phyloP scores from a whole-genome alignment of 805 yeast species.

The Yarrowia deformans region DNA sequence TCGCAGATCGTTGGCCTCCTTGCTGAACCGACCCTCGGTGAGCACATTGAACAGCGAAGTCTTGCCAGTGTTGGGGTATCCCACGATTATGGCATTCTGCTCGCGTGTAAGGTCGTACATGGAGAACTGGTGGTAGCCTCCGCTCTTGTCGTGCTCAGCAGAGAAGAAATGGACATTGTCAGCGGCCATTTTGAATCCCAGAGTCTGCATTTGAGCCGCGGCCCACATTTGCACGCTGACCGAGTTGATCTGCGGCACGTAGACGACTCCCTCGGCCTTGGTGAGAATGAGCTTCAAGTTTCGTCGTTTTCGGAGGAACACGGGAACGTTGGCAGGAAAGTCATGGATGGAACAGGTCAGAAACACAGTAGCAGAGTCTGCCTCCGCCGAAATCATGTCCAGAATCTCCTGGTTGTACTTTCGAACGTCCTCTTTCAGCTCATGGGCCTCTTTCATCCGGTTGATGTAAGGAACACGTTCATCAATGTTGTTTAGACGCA shows the following conservation, averaged over 20 bases:
- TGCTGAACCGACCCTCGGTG: not conserved
- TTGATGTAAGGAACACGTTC: conserved; percentile 1
- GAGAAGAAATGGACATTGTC: conserved; percentile 26
- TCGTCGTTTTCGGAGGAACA: not conserved
- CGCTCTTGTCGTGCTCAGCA: conserved; percentile 8
- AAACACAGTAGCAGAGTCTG: conserved; percentile 18
- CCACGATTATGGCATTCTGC: conserved; percentile 12
- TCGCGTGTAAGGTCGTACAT: conserved; percentile 6
- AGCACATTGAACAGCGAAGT: conserved; percentile 25
- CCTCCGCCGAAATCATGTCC: conserved; percentile 11
- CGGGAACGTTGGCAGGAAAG: conserved; percentile 34
- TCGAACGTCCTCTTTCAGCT: conserved; percentile 2
- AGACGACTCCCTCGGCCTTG: conserved; percentile 31
- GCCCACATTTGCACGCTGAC: conserved; percentile 36
- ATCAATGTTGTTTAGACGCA: conserved; percentile 9
- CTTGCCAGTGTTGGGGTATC: conserved; percentile 24
- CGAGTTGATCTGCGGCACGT: conserved; percentile 31
- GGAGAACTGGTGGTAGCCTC: conserved; percentile 12
- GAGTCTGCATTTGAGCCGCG: conserved; percentile 14
- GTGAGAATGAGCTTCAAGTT: conserved; percentile 43
- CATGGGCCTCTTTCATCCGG: not conserved
- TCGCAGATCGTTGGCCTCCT: conserved; percentile 8
- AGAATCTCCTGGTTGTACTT: conserved; percentile 12
- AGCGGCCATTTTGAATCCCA: conserved; percentile 26
- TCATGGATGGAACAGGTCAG: conserved; percentile 24